Percentiles rank a stretch among this genome's conserved stretches.
Evolutionary conservation across 352 stramenopile species (phyloP).

Genomic region (Pythium dissotocum): DNA sequence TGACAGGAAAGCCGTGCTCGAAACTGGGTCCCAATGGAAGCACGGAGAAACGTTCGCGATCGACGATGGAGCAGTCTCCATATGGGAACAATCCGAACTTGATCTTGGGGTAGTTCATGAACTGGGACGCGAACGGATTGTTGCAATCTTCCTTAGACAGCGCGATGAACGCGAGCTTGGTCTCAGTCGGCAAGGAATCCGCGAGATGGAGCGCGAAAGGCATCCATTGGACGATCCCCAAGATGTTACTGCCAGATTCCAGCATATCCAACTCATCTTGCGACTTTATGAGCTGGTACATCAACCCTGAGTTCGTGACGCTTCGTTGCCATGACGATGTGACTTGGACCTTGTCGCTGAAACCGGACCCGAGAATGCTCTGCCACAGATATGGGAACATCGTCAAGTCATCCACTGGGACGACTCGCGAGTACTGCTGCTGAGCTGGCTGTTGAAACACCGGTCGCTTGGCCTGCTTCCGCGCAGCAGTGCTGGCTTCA

Average conservation of each 20-base stretch:
- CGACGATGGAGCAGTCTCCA: constrained; percentile 59
- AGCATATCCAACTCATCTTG: constrained; percentile 36
- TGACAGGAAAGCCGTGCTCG: constrained; percentile 61
- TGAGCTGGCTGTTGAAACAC: not conserved
- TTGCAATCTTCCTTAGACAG: constrained; percentile 62
- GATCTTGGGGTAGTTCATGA: constrained; percentile 34
- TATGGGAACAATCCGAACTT: constrained; percentile 63
- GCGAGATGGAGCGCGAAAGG: constrained; percentile 30
- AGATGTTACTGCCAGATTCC: constrained; percentile 38
- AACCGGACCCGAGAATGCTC: constrained; percentile 49
- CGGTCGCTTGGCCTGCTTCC: not conserved
- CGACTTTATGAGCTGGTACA: constrained; percentile 45
- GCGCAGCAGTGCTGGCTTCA: not conserved
- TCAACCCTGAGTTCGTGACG: constrained; percentile 22
- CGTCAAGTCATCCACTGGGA: constrained; percentile 50
- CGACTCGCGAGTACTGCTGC: constrained; percentile 34
- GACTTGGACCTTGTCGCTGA: constrained; percentile 30
- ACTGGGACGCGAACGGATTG: constrained; percentile 37
- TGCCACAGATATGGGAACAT: constrained; percentile 68
- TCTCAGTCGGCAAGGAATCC: constrained; percentile 36
- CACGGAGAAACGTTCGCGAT: constrained; percentile 47
- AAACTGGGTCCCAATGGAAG: constrained; percentile 58
- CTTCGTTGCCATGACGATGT: constrained; percentile 22
- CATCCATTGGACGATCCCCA: constrained; percentile 27
- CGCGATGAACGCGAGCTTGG: constrained; percentile 42